Conservation (phyloP, 2,329 filamentous ascomycete genomes). For the Colletotrichum sp. region DNA sequence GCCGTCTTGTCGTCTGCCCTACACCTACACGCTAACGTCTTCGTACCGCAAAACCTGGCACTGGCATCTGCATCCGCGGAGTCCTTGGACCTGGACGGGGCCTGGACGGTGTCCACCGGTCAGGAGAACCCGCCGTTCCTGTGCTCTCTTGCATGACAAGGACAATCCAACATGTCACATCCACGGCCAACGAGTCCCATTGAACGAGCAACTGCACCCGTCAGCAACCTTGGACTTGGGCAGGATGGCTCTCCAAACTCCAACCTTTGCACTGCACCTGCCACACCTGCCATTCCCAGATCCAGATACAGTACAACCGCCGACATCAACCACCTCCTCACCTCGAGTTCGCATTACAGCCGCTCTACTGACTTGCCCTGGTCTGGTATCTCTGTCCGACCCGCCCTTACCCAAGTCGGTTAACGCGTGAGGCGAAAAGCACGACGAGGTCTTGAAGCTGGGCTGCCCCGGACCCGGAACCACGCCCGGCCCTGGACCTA, state of each 20-base stretch:
- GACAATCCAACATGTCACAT: background rate
- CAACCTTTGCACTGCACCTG: background rate
- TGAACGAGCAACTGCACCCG: background rate
- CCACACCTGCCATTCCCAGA: background rate
- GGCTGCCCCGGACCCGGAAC: background rate
- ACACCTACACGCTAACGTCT: background rate
- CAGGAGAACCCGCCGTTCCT: background rate
- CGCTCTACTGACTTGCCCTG: background rate
- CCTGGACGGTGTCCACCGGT: background rate
- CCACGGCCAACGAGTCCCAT: background rate
- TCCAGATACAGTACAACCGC: background rate
- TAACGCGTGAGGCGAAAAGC: background rate
- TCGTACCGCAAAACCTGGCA: background rate
- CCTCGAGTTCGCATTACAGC: background rate
- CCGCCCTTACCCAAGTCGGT: background rate
- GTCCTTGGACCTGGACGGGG: background rate
- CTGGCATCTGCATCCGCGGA: background rate
- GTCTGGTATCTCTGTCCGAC: conserved; percentile 3
- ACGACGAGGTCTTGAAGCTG: background rate
- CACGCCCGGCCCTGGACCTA: background rate
- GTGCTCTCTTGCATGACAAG: background rate
- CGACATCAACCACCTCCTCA: background rate
- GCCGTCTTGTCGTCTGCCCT: background rate
- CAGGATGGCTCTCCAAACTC: background rate
- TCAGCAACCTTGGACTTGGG: background rate